phyloP scores from a whole-genome alignment of 1,139 yeast genomes.

The Groenewaldozyma auringiensis region DNA sequence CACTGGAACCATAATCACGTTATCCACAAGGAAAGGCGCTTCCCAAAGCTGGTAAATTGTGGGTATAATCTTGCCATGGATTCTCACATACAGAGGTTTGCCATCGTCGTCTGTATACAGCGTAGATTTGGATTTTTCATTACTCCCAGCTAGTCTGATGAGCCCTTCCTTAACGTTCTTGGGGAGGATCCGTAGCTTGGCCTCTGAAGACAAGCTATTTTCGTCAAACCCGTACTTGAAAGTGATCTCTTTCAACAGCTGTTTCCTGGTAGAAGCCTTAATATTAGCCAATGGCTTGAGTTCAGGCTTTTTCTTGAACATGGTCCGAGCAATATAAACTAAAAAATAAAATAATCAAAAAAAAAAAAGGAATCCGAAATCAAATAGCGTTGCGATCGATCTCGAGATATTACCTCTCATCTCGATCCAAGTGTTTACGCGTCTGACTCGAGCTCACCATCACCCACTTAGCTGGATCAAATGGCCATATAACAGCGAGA shows the following conservation, averaged over 20 bases:
- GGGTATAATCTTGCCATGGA: conserved; percentile 48
- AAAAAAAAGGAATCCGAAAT: too few species aligned
- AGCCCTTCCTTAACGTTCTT: conserved; percentile 56
- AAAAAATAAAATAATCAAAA: too few species aligned
- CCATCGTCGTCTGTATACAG: conserved; percentile 58
- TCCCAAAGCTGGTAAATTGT: conserved; percentile 69
- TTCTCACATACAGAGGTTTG: conserved; percentile 67
- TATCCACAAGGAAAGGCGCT: conserved; percentile 57
- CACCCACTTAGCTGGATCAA: too few species aligned
- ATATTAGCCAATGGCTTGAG: conserved; percentile 70
- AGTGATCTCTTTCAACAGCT: conserved; percentile 41
- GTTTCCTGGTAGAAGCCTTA: conserved; percentile 66
- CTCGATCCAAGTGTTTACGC: too few species aligned
- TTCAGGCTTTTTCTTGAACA: conserved; percentile 61
- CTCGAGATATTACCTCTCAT: too few species aligned
- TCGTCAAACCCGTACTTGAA: conserved; percentile 41
- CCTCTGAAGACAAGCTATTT: conserved; percentile 36
- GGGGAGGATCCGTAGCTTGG: conserved; percentile 49
- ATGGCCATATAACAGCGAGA: too few species aligned
- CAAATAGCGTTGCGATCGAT: too few species aligned
- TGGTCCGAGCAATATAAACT: too few species aligned
- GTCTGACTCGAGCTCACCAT: too few species aligned
- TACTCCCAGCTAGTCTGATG: conserved; percentile 40
- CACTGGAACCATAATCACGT: conserved; percentile 60
- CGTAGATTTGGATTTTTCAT: conserved; percentile 48